Evolutionary conservation across 805 yeast species (phyloP).

Genomic region (Trichomonascus vanleenenianus): DNA sequence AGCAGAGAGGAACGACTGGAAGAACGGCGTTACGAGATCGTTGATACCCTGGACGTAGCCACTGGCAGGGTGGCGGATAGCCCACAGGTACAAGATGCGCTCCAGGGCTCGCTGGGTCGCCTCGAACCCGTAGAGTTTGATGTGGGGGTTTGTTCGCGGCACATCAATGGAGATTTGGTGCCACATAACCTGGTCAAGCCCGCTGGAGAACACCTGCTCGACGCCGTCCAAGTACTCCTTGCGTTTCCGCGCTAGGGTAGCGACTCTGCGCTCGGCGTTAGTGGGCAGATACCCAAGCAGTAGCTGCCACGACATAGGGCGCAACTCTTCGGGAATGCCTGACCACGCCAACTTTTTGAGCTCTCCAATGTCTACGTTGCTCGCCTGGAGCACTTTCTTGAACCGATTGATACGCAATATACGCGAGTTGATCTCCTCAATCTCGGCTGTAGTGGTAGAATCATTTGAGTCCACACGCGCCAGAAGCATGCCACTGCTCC

Average conservation of each 20-base stretch:
- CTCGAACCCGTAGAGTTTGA: conserved; percentile 59
- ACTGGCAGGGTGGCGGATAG: conserved; percentile 92
- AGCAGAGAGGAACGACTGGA: conserved; percentile 70
- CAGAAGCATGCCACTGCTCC: conserved; percentile 2
- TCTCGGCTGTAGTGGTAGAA: conserved; percentile 33
- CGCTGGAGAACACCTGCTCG: conserved; percentile 50
- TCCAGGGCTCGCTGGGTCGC: conserved; percentile 75
- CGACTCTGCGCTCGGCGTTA: conserved; percentile 64
- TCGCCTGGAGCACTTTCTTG: conserved; percentile 47
- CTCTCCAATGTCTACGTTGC: conserved; percentile 56
- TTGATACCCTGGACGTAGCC: conserved; percentile 98
- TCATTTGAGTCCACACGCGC: no score
- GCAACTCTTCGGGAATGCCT: conserved; percentile 75
- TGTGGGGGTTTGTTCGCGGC: conserved; percentile 85
- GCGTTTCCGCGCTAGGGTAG: conserved; percentile 69
- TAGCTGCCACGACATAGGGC: conserved; percentile 86
- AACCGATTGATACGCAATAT: conserved; percentile 60
- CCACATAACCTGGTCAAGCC: conserved; percentile 73
- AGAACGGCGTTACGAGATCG: conserved; percentile 89
- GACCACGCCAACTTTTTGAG: conserved; percentile 84
- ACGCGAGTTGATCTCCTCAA: conserved; percentile 50
- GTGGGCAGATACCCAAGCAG: conserved; percentile 86
- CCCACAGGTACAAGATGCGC: conserved; percentile 84
- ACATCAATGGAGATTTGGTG: conserved; percentile 95
- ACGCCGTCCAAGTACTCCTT: conserved; percentile 78